phyloP scores from a whole-genome alignment of 352 stramenopile genomes.

The Globisporangium radiosum region DNA sequence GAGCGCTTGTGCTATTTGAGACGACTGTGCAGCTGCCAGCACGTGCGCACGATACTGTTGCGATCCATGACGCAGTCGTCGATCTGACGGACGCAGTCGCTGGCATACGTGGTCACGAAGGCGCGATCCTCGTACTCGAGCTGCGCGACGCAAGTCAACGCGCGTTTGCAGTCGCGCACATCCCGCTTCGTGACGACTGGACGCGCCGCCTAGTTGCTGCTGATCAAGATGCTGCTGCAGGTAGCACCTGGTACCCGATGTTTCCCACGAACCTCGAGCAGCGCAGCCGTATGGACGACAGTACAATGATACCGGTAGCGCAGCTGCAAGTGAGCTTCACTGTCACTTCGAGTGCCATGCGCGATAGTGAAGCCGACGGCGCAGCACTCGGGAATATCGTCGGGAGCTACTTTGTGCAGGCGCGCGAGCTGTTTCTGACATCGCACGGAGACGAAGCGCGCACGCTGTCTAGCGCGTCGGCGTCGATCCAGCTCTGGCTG shows the following conservation, averaged over 20 bases:
- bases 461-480: conserved; percentile 6
- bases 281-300: too few relatives aligned
- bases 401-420: conserved; percentile 4
- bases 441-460: neutral
- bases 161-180: conserved; percentile 16
- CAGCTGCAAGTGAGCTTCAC: conserved; percentile 8
- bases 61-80: conserved; percentile 12
- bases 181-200: conserved; percentile 29
- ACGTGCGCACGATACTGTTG: neutral
- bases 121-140: conserved; percentile 15
- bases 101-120: neutral
- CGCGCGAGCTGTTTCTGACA: conserved; percentile 1
- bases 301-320: neutral
- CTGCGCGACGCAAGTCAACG: conserved; percentile 18
- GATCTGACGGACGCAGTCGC: conserved; percentile 17
- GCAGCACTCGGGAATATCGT: neutral
- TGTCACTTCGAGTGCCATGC: conserved; percentile 1
- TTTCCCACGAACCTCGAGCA: too few relatives aligned
- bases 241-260: too few relatives aligned
- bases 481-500: conserved; percentile 11
- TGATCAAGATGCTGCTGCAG: conserved; percentile 2
- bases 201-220: conserved; percentile 9
- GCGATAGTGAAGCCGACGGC: neutral
- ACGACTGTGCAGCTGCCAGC: neutral
- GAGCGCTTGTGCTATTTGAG: conserved; percentile 2